Percentiles rank a stretch among this genome's conserved stretches.
phyloP scores from a whole-genome alignment of 163 green algal species.

The Chlorella variabilis region DNA sequence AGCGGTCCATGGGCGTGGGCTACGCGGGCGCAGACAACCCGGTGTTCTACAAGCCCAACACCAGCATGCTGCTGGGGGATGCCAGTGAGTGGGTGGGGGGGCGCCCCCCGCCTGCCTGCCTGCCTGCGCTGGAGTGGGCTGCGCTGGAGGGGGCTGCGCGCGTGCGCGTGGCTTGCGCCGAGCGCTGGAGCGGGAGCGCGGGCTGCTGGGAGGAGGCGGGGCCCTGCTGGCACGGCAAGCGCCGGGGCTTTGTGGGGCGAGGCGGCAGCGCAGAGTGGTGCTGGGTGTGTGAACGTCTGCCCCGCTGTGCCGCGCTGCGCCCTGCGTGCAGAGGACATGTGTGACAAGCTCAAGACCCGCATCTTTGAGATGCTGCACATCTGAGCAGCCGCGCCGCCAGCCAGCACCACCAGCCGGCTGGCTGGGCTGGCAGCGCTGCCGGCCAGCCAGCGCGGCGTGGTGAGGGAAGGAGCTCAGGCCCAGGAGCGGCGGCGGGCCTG shows the following conservation, averaged over 20 bases:
- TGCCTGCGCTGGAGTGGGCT: no score
- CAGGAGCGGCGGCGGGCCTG: no score
- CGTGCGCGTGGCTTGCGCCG: neutral
- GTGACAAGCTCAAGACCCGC: slow-evolving; percentile 19
- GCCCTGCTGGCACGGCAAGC: no score
- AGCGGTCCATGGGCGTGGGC: slow-evolving; percentile 87
- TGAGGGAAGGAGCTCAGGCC: no score
- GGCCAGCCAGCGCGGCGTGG: no score
- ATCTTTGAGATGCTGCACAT: slow-evolving; percentile 17
- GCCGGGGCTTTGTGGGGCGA: neutral
- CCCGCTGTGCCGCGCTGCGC: neutral
- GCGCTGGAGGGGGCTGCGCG: no score
- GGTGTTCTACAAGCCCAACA: slow-evolving; percentile 92
- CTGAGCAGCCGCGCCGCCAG: neutral
- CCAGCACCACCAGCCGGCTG: no score
- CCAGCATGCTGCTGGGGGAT: slow-evolving; percentile 82
- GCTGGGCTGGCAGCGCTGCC: no score
- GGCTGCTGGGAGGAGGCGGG: no score
- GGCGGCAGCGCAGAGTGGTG: neutral
- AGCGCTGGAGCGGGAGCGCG: neutral
- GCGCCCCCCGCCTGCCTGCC: neutral
- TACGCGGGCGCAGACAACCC: slow-evolving; percentile 89
- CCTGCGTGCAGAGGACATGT: neutral
- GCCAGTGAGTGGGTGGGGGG: slow-evolving; percentile 52
- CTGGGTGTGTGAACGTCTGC: no score